Percentiles rank a stretch among this genome's conserved stretches.
Conservation (phyloP, 495 filamentous ascomycete species). For the Paragyromitra xinjiangensis region DNA sequence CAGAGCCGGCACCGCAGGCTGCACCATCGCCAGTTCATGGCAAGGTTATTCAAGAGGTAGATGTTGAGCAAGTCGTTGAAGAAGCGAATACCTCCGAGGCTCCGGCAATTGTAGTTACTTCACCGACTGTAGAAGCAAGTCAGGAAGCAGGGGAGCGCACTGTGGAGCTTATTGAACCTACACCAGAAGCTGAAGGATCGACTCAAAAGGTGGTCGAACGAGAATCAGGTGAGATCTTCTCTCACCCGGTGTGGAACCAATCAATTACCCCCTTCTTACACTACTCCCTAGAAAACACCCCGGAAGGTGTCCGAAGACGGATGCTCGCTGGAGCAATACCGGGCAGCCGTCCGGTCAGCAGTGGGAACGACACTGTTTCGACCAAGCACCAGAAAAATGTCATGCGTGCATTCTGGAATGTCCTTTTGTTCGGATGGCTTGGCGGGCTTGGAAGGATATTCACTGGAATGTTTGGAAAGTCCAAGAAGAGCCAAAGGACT, state of each 20-base stretch:
- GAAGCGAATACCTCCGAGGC: conserved; percentile 40
- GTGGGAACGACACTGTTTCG: conserved; percentile 56
- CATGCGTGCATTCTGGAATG: conserved; percentile 56
- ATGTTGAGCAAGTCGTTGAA: conserved; percentile 25
- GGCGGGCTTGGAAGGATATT: conserved; percentile 55
- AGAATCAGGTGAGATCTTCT: conserved; percentile 58
- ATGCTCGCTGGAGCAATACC: conserved; percentile 26
- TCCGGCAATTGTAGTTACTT: conserved; percentile 52
- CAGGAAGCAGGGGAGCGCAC: conserved; percentile 30
- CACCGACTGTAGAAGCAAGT: conserved; percentile 24
- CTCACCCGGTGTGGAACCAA: conserved; percentile 58
- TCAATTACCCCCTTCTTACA: conserved; percentile 58
- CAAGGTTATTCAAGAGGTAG: conserved; percentile 28
- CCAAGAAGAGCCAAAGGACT: conserved; percentile 39
- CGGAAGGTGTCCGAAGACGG: conserved; percentile 52
- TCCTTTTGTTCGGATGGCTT: conserved; percentile 56
- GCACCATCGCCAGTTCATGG: conserved; percentile 40
- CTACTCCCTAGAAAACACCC: conserved; percentile 57
- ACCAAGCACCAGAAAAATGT: conserved; percentile 54
- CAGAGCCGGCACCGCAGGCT: conserved; percentile 48
- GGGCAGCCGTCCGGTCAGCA: conserved; percentile 48
- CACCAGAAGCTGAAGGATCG: conserved; percentile 37
- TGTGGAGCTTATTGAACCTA: conserved; percentile 53
- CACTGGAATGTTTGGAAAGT: conserved; percentile 51
- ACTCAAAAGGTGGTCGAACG: conserved; percentile 29